Percentiles rank a stretch among this genome's conserved stretches.
Evolutionary conservation across 1,284 basidiomycete species (phyloP).

Genomic region (Tetrapyrgos nigripes): DNA sequence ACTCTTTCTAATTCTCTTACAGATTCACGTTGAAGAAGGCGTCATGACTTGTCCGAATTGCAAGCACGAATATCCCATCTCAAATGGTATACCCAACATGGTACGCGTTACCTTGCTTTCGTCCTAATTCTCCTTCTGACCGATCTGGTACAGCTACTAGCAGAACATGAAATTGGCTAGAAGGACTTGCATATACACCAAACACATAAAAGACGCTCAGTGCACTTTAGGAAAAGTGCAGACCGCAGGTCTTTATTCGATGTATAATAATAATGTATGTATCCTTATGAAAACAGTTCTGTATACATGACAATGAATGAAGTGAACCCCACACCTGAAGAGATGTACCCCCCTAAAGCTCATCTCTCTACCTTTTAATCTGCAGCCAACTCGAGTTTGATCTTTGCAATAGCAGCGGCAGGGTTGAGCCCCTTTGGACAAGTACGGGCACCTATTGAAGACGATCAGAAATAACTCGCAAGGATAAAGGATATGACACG

Average conservation of each 20-base stretch:
- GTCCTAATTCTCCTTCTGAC: conserved; percentile 5
- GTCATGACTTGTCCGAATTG: conserved; percentile 95
- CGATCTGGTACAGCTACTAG: conserved; percentile 71
- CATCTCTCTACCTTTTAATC: conserved; percentile 50
- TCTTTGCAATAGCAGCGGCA: conserved; percentile 85
- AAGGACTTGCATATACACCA: background rate
- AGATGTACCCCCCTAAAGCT: background rate
- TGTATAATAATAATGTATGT: background rate
- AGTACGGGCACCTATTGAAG: conserved; percentile 74
- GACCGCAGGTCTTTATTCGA: no score
- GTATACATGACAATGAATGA: background rate
- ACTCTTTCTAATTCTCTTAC: conserved; percentile 10
- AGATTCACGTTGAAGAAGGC: conserved; percentile 95
- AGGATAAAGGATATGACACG: conserved; percentile 30
- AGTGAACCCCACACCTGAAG: background rate
- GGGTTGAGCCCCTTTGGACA: conserved; percentile 98
- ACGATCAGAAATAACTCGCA: conserved; percentile 1
- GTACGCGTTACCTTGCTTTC: conserved; percentile 50
- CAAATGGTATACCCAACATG: conserved; percentile 98
- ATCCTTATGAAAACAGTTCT: background rate
- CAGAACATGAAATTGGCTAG: conserved; percentile 88
- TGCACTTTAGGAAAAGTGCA: no score
- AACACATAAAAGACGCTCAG: background rate
- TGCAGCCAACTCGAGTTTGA: conserved; percentile 88
- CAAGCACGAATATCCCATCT: conserved; percentile 89